Evolutionary conservation across 352 stramenopile species (phyloP).

Genomic region (Phytophthora syringae): DNA sequence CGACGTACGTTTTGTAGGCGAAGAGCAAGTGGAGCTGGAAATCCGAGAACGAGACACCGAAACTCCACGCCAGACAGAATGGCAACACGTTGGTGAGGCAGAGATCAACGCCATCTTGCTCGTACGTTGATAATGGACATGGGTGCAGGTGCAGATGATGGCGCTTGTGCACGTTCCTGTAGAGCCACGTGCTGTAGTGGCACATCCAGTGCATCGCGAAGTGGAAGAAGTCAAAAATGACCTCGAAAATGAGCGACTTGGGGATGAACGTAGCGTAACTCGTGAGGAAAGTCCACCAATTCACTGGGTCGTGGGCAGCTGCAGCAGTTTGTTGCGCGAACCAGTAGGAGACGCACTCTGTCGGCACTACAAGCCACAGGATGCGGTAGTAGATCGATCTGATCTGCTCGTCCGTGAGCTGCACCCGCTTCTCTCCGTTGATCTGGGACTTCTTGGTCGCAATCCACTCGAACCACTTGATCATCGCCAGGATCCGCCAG

Average conservation of each 20-base stretch:
- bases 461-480: conserved; percentile 87
- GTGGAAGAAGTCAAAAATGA: conserved; percentile 90
- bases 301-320: background rate
- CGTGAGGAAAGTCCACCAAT: conserved; percentile 37
- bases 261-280: conserved; percentile 75
- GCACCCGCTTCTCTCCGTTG: conserved; percentile 59
- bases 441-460: conserved; percentile 74
- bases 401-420: conserved; percentile 50
- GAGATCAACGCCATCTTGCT: conserved; percentile 80
- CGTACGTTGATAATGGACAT: conserved; percentile 83
- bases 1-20: conserved; percentile 91
- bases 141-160: conserved; percentile 84
- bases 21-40: conserved; percentile 82
- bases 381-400: conserved; percentile 65
- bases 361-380: conserved; percentile 69
- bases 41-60: conserved; percentile 54
- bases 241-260: conserved; percentile 85
- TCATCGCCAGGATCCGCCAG: conserved; percentile 62
- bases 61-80: conserved; percentile 53
- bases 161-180: conserved; percentile 83
- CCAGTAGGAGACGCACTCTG: conserved; percentile 74
- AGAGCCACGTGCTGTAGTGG: conserved; percentile 72
- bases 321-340: conserved; percentile 33
- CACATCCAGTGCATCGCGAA: conserved; percentile 79
- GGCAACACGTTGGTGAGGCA: conserved; percentile 82